phyloP scores from a whole-genome alignment of 768 basidiomycete species.

The Coprinopsis strossmayeri region DNA sequence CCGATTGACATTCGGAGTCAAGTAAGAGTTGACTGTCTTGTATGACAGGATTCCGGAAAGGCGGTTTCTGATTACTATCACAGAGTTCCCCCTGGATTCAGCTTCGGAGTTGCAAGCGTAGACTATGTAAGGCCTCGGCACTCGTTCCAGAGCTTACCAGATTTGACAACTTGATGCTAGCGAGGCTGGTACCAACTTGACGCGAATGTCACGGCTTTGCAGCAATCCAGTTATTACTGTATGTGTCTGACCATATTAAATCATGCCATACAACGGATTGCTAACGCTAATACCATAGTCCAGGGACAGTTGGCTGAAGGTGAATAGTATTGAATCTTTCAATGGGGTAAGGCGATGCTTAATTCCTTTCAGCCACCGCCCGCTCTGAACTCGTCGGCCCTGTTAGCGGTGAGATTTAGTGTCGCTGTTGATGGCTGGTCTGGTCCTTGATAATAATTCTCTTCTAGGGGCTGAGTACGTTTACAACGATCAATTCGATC shows the following conservation, averaged over 20 bases:
- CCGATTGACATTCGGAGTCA: constrained; percentile 14
- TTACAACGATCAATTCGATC: constrained; percentile 20
- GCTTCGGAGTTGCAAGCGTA: constrained; percentile 18
- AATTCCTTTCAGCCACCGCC: constrained; percentile 13
- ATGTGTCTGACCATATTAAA: background rate
- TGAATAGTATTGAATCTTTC: background rate
- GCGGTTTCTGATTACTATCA: background rate
- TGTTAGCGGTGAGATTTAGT: constrained; percentile 10
- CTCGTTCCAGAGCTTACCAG: background rate
- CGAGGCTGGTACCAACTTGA: constrained; percentile 22
- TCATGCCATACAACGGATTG: background rate
- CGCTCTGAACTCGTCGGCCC: constrained; percentile 18
- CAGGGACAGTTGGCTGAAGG: constrained; percentile 19
- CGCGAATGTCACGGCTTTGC: constrained; percentile 17
- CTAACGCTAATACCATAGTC: constrained; percentile 11
- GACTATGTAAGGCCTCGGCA: constrained; percentile 12
- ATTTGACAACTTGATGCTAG: background rate
- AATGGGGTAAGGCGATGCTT: background rate
- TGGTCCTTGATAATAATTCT: background rate
- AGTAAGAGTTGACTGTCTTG: background rate
- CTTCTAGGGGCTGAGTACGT: constrained; percentile 15
- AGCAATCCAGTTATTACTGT: constrained; percentile 23
- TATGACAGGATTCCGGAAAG: background rate
- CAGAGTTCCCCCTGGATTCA: constrained; percentile 15
- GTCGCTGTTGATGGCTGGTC: background rate